These are phyloP conservation scores for Diplodia intermedia DNA, from an alignment of 2,329 filamentous ascomycete species.

Conservation along the genomic window DNA sequence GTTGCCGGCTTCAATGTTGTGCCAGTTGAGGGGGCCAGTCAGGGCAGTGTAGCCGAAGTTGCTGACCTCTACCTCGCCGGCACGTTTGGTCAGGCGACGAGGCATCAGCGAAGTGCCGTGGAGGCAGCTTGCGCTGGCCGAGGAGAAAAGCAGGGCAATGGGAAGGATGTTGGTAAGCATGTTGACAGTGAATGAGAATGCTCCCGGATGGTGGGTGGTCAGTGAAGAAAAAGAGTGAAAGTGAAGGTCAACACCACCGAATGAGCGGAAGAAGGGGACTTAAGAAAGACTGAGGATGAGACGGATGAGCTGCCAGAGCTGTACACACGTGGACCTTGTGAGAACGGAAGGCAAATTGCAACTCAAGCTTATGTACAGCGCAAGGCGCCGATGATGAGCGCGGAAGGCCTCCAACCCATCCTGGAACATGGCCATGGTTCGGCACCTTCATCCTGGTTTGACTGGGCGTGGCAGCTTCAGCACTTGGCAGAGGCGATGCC, in stretches of 20 bases:
- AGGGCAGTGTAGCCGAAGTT: constrained; percentile 53
- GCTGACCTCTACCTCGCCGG: constrained; percentile 43
- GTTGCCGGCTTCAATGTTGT: constrained; percentile 54
- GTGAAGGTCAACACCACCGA: constrained; percentile 18
- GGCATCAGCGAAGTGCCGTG: constrained; percentile 51
- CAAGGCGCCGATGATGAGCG: constrained; percentile 18
- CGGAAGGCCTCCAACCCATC: constrained; percentile 5
- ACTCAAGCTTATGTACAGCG: constrained; percentile 16
- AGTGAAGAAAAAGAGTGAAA: constrained; percentile 10
- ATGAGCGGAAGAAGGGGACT: constrained; percentile 12
- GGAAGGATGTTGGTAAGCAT: constrained; percentile 16
- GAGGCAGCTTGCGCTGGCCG: constrained; percentile 48
- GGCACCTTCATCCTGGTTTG: constrained; percentile 22
- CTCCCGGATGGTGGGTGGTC: background rate
- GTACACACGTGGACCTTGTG: constrained; percentile 5
- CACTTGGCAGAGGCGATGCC: constrained; percentile 17
- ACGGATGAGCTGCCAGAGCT: constrained; percentile 12
- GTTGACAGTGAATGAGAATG: background rate
- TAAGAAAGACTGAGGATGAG: constrained; percentile 3
- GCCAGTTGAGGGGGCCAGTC: constrained; percentile 62
- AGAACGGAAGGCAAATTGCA: constrained; percentile 13
- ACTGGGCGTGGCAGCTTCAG: constrained; percentile 22
- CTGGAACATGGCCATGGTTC: constrained; percentile 6
- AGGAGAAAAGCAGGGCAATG: constrained; percentile 28
- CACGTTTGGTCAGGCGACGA: constrained; percentile 39